Evolutionary conservation across 2,329 filamentous ascomycete genomes (phyloP).

Genomic region (Aspergillus tanneri): DNA sequence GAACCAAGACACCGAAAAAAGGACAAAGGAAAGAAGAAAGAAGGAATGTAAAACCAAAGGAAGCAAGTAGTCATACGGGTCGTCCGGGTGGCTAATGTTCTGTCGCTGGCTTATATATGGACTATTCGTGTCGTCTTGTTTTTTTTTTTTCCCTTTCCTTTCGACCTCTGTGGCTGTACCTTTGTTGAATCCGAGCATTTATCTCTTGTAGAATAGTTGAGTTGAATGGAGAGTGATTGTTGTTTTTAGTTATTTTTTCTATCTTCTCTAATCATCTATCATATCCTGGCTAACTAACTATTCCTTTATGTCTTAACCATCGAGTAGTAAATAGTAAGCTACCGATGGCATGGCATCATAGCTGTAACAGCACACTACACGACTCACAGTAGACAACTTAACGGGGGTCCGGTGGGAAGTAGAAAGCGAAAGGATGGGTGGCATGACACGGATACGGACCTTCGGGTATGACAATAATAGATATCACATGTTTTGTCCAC

Average conservation of each 20-base stretch:
- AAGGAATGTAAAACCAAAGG: neutral
- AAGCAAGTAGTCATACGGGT: neutral
- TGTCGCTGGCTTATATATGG: neutral
- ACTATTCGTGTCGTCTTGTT: constrained; percentile 6
- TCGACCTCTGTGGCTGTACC: constrained; percentile 11
- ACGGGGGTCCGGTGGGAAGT: too few relatives aligned
- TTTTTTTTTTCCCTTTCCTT: constrained; percentile 7
- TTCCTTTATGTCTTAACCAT: neutral
- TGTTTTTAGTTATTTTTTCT: constrained; percentile 23
- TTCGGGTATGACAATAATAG: too few relatives aligned
- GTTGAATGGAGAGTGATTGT: constrained; percentile 15
- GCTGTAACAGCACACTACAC: too few relatives aligned
- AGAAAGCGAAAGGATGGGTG: too few relatives aligned
- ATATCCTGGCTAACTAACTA: neutral
- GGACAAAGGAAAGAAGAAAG: neutral
- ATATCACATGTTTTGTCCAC: too few relatives aligned
- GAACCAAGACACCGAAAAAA: neutral
- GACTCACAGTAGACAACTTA: too few relatives aligned
- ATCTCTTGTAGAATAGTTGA: constrained; percentile 26
- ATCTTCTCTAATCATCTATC: constrained; percentile 11
- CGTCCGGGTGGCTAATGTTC: too few relatives aligned
- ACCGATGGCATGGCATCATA: too few relatives aligned
- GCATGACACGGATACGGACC: too few relatives aligned
- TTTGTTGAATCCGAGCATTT: constrained; percentile 18
- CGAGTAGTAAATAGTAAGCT: too few relatives aligned